phyloP scores from a whole-genome alignment of 164 flowering plant species.

The Vitis riparia region DNA sequence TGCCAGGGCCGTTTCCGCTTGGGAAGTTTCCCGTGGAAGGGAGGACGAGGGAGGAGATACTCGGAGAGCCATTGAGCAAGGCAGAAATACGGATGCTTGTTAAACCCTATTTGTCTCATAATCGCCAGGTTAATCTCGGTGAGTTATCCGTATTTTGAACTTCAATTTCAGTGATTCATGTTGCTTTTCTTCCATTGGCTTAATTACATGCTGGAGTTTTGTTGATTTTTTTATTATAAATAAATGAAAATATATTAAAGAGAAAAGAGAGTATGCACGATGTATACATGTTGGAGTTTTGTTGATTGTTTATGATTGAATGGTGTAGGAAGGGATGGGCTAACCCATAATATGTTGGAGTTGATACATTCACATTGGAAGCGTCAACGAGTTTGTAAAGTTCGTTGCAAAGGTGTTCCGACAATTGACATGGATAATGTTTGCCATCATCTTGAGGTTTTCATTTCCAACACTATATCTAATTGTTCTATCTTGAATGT shows the following conservation, averaged over 20 bases:
- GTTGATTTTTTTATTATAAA: too few species aligned
- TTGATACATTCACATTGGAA: conserved; percentile 90
- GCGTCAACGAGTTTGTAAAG: conserved; percentile 72
- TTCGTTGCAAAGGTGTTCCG: conserved; percentile 89
- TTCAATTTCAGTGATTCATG: not conserved
- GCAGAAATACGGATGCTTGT: conserved; percentile 65
- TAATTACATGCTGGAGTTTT: too few species aligned
- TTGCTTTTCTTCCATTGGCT: not conserved
- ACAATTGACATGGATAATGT: conserved; percentile 94
- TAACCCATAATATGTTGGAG: conserved; percentile 97
- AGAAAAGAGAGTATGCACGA: too few species aligned
- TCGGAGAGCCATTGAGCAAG: conserved; percentile 71
- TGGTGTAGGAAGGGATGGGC: conserved; percentile 85
- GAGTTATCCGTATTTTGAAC: conserved; percentile 12
- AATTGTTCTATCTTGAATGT: not conserved
- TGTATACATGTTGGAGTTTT: not conserved
- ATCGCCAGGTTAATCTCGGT: conserved; percentile 96
- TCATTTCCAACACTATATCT: not conserved
- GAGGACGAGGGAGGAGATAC: conserved; percentile 64
- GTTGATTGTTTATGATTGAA: not conserved
- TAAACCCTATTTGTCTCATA: conserved; percentile 50
- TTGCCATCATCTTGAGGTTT: conserved; percentile 88
- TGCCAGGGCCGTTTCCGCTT: conserved; percentile 46
- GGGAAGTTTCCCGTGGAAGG: conserved; percentile 45
- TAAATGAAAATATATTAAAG: too few species aligned